Evolutionary conservation across 2,329 filamentous ascomycete species (phyloP), one percentile per base, ranked within the genome.

Genomic region (Pseudogymnoascus sp.): DNA sequence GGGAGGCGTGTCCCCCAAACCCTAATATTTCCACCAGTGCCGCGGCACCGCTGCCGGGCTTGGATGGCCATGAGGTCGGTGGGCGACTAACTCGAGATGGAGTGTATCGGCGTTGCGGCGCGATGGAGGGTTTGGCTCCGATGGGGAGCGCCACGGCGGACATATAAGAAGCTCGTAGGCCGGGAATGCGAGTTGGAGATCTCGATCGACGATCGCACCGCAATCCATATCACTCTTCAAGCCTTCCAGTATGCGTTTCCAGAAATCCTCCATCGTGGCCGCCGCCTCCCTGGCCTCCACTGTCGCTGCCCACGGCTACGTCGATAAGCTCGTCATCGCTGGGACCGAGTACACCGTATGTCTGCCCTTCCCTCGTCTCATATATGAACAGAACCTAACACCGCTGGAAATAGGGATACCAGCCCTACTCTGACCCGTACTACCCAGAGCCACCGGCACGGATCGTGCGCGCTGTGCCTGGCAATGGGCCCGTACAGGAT

Each of bases 401-500:
- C 33, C 50, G 63, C 44, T 61, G 62, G 15, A 66, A 64, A 62
- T 26, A 56, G 53, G 71, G 73, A 69, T 72, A 72, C 62, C 69
- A 77, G 64, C 77, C 77, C 10, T 75, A 79, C 67, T 66, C 70
- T 29, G 78, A 81, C 68, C 78, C 78, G 0, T 81, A 81, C 70
- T 73, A 67, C 59, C 72, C 62, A 63, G 71, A 72, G 11, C 65
- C 63, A 56, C 80, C 80, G 15, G 67, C 80, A 46, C 77, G 82
- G n/a, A 80, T 86, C 70, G 83, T 83, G n/a, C 80, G 83, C 17
- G 75, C 77, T 7, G 79, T 86, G 63, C 77, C 81, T 64, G 83
- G 83, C 38, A 85, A 86, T 71, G 83, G 84, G 3, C 83, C 83
- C 0, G 78, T 86, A 21, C 73, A 80, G 63, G 79, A 86, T 63